phyloP scores from a whole-genome alignment of 306 rosid species.

The Cucurbita argyrosperma region DNA sequence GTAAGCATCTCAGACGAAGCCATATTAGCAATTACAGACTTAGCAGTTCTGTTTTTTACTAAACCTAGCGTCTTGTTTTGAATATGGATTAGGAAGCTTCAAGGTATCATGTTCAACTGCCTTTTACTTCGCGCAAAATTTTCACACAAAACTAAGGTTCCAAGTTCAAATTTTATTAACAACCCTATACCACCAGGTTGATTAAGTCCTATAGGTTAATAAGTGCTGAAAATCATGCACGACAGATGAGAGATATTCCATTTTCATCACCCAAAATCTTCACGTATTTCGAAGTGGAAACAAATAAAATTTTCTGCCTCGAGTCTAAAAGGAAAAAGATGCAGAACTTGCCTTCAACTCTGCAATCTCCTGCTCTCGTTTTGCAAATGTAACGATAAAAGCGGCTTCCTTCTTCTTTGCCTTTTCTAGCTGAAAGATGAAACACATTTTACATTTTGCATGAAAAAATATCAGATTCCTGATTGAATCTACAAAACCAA shows the following conservation, averaged over 20 bases:
- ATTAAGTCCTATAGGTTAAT: not conserved
- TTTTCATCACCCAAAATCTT: not conserved
- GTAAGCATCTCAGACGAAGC: not conserved
- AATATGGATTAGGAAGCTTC: not conserved
- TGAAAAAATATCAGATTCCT: constrained; percentile 4
- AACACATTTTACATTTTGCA: constrained; percentile 7
- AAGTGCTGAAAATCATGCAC: not conserved
- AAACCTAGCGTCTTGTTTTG: not conserved
- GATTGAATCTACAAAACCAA: constrained; percentile 1
- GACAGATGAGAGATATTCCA: not conserved
- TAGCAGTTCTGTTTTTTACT: not conserved
- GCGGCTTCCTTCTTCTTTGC: constrained; percentile 97
- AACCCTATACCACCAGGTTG: not conserved
- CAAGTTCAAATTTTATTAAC: not conserved
- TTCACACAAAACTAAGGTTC: not conserved
- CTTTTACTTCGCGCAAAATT: not conserved
- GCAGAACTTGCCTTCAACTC: constrained; percentile 56
- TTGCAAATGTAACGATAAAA: constrained; percentile 81
- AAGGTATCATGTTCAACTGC: not conserved
- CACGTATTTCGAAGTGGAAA: not conserved
- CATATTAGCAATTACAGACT: not conserved
- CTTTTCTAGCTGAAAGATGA: constrained; percentile 56
- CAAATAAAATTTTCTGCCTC: not conserved
- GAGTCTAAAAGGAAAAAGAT: not conserved
- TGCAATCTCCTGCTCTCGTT: constrained; percentile 92